phyloP scores from a whole-genome alignment of 1,139 yeast species.

The Yamadazyma mexicana region DNA sequence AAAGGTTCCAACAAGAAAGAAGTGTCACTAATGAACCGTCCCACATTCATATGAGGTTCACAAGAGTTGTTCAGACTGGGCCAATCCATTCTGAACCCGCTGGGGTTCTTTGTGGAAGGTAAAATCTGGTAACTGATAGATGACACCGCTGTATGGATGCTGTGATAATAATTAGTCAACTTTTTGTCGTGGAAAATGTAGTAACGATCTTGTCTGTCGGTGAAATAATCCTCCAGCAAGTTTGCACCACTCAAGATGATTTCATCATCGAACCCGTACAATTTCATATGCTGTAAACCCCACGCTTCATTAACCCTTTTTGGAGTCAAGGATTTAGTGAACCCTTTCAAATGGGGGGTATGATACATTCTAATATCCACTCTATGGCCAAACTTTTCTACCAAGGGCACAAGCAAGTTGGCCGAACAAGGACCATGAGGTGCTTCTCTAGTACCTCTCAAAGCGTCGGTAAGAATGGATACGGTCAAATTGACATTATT shows the following conservation, averaged over 20 bases:
- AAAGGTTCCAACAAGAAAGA: conserved; percentile 59
- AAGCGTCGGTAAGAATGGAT: conserved; percentile 77
- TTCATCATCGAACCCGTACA: conserved; percentile 92
- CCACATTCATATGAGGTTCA: conserved; percentile 66
- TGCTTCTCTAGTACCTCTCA: conserved; percentile 91
- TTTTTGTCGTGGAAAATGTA: conserved; percentile 60
- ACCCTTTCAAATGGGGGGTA: conserved; percentile 81
- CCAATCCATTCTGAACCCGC: conserved; percentile 68
- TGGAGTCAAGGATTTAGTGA: conserved; percentile 67
- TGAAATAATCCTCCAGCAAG: conserved; percentile 84
- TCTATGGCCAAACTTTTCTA: conserved; percentile 65
- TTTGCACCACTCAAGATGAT: conserved; percentile 90
- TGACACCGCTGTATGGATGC: conserved; percentile 65
- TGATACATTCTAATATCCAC: conserved; percentile 85
- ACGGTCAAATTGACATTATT: conserved; percentile 64
- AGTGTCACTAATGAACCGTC: conserved; percentile 59
- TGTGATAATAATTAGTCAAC: conserved; percentile 71
- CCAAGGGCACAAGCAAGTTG: conserved; percentile 65
- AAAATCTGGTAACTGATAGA: conserved; percentile 65
- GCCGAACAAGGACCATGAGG: conserved; percentile 76
- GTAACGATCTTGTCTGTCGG: conserved; percentile 95
- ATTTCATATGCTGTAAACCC: conserved; percentile 97
- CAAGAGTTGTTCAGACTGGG: conserved; percentile 69
- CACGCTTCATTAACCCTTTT: conserved; percentile 84
- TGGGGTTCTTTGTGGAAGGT: conserved; percentile 35